Base-by-base conservation (phyloP, 148 eudicot genomes). In the Polygonum aviculare region DNA sequence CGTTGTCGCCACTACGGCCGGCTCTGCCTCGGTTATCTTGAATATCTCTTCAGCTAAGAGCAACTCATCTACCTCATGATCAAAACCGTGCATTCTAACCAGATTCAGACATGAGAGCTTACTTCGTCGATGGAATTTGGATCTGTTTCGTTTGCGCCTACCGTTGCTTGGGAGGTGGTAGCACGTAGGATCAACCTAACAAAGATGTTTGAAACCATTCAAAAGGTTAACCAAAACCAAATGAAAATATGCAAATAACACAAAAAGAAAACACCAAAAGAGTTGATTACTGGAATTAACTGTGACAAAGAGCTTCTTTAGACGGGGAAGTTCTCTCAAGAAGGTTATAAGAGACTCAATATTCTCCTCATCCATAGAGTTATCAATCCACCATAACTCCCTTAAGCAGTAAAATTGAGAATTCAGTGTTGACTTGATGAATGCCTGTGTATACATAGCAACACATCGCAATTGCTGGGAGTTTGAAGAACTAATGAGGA, bases 331-430 rank as follows among this genome's bases (percentile, higher is more conserved):
- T n/a, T n/a, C 65, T 26, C 8, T 7, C 33, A 59, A 4, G 33
- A 59, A 16, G 21, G n/a, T n/a, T 9, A 59, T 18, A 6, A 59
- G 15, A 59, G 11, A 26, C 11, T 59, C 18, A 16, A 59, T 59
- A 16, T 59, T n/a, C 21, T 59, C 65, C 65, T 59, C 65, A n/a
- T 59, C 65, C 65, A 59, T 59, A 26, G 65, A n/a, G 18, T 59
- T 59, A 16, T 59, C 65, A 15, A 59, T n/a, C 49, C 49, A 47
- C 49, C 12, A 47, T 47, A 47, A 47, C 49, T 47, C 49, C 44
- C 44, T 40, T 40, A 40, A 40, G 44, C 7, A 40, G 0, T 40
- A 4, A 7, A 40, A 40, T 40, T 40, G 44, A 40, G 44, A 40
- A 40, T 40, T 4, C 7, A 40, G 7, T 40, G 44, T 40, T 40